phyloP scores from a whole-genome alignment of 176 grass and related monocot genomes.

The Juncus effusus region DNA sequence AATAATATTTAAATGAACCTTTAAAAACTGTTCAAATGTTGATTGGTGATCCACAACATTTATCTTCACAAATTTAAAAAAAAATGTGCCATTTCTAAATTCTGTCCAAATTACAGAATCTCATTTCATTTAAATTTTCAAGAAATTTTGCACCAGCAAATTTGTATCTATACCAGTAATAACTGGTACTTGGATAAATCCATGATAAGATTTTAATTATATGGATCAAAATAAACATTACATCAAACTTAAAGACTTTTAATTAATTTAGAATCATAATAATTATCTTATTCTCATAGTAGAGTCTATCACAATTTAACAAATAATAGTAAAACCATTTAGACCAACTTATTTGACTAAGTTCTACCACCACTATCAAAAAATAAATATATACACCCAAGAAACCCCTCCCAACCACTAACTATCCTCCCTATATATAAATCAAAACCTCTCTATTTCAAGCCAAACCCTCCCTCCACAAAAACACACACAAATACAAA shows the following conservation, averaged over 20 bases:
- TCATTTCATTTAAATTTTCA: no score
- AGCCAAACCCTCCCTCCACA: not conserved
- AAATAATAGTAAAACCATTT: conserved; percentile 15
- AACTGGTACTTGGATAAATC: no score
- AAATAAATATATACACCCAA: conserved; percentile 13
- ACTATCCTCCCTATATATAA: conserved; percentile 34
- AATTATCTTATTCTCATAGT: not conserved
- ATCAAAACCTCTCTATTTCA: conserved; percentile 27
- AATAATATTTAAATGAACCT: conserved; percentile 3
- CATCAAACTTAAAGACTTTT: not conserved
- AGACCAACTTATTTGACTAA: conserved; percentile 40
- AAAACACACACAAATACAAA: not conserved
- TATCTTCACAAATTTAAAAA: conserved; percentile 6
- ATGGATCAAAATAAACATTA: no score
- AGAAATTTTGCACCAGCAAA: not conserved
- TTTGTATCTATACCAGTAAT: not conserved
- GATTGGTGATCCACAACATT: conserved; percentile 19
- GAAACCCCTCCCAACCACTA: conserved; percentile 25
- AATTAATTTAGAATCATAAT: not conserved
- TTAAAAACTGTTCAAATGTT: not conserved
- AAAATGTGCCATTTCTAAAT: not conserved
- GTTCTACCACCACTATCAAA: conserved; percentile 22
- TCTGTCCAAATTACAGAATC: not conserved
- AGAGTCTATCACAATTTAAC: conserved; percentile 11
- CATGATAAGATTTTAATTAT: not conserved